Conservation (phyloP, 2,329 filamentous ascomycete species). For the Trichoderma cornu-damae region DNA sequence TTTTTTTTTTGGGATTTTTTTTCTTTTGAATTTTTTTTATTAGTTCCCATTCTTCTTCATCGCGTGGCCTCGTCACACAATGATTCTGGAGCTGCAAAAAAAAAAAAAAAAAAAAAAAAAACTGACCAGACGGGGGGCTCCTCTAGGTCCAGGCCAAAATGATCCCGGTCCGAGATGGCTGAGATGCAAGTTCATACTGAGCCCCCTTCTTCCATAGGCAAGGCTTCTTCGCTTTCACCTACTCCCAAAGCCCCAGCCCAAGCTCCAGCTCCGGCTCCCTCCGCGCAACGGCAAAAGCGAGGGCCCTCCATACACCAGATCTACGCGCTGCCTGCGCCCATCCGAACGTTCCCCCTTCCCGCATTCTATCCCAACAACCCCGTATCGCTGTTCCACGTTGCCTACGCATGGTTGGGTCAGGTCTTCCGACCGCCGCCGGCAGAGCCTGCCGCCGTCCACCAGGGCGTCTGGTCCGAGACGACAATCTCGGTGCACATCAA, state of each 20-base stretch:
- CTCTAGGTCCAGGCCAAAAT: constrained; percentile 40
- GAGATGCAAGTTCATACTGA: constrained; percentile 32
- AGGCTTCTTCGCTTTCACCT: constrained; percentile 21
- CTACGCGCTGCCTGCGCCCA: constrained; percentile 73
- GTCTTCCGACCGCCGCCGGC: constrained; percentile 60
- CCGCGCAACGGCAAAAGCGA: constrained; percentile 28
- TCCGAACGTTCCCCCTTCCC: constrained; percentile 78
- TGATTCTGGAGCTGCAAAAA: neutral
- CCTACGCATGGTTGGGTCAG: constrained; percentile 71
- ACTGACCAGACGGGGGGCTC: constrained; percentile 9
- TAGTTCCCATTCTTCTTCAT: neutral
- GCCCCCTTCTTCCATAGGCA: constrained; percentile 18
- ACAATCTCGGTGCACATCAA: constrained; percentile 82
- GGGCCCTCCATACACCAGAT: constrained; percentile 59
- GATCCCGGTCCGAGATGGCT: constrained; percentile 42
- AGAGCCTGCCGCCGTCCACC: constrained; percentile 60
- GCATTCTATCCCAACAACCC: constrained; percentile 89
- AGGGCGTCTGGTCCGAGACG: constrained; percentile 72
- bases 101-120: too few species aligned
- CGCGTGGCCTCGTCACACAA: neutral
- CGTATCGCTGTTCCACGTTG: constrained; percentile 75
- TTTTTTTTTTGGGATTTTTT: too few species aligned
- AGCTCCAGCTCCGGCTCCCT: constrained; percentile 23
- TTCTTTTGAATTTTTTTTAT: too few species aligned
- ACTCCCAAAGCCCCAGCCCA: constrained; percentile 23